These are phyloP conservation scores for Phaeosphaeria sp. DNA, from an alignment of 2,329 filamentous ascomycete species.

Conservation along the genomic window DNA sequence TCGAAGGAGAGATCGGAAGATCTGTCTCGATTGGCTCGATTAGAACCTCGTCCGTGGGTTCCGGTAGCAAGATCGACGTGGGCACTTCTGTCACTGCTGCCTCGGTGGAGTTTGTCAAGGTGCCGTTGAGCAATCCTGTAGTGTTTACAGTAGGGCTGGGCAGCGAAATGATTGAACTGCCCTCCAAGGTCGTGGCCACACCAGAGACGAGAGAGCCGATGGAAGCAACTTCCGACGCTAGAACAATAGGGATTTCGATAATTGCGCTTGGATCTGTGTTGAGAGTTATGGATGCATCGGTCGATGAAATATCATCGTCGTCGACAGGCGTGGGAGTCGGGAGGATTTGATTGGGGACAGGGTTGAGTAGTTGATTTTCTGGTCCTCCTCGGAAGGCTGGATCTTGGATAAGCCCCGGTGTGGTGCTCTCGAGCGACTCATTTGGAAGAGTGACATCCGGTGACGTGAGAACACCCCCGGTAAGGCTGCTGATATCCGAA, in stretches of 20 bases:
- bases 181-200: neutral
- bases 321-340: neutral
- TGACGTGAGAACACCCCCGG: slow-evolving; percentile 2
- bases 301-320: neutral
- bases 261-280: too few species aligned
- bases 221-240: neutral
- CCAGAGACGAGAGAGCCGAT: neutral
- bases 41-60: neutral
- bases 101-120: neutral
- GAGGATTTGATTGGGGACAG: neutral
- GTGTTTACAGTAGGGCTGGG: neutral
- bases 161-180: too few species aligned
- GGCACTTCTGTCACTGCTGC: neutral
- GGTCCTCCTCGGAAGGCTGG: neutral
- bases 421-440: neutral
- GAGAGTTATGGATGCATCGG: too few species aligned
- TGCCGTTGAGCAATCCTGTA: neutral
- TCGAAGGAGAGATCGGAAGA: neutral
- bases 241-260: too few species aligned
- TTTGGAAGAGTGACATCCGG: neutral
- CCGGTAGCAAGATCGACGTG: neutral
- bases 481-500: neutral
- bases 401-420: neutral
- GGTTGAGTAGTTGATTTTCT: neutral
- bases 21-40: neutral